A percentile compares a stretch with the other conserved stretches of the same genome.
Conservation (phyloP, 371 early-diverging fungal species). For the Dinochytrium kinnereticum region DNA sequence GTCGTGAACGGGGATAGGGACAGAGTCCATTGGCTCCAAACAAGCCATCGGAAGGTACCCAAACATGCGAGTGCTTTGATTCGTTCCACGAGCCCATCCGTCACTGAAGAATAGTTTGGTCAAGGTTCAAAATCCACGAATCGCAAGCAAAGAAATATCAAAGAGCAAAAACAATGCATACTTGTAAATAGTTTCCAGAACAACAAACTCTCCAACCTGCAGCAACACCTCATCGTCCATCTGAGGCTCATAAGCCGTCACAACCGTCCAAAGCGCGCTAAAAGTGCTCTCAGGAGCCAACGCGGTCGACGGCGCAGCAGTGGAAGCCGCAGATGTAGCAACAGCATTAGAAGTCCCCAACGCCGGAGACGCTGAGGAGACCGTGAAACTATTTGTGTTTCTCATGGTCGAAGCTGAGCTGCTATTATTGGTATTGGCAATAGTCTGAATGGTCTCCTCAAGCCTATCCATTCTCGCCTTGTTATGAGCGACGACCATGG, state of each 20-base stretch:
- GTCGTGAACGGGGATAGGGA: constrained; percentile 3
- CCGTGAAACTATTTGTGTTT: background rate
- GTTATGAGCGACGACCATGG: background rate
- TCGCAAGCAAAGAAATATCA: background rate
- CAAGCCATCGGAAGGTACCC: constrained; percentile 22
- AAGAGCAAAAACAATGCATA: background rate
- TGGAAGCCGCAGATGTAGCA: background rate
- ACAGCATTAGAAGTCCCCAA: background rate
- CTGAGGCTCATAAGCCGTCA: constrained; percentile 15
- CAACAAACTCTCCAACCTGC: constrained; percentile 13
- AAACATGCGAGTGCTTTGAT: constrained; percentile 15
- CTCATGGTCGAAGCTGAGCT: background rate
- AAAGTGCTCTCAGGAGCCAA: constrained; percentile 12
- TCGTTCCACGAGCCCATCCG: constrained; percentile 20
- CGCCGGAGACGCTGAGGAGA: background rate
- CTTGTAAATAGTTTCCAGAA: constrained; percentile 20
- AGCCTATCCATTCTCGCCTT: constrained; percentile 14
- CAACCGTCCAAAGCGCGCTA: constrained; percentile 14
- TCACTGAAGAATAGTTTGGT: background rate
- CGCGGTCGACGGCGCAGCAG: constrained; percentile 3
- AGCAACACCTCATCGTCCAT: constrained; percentile 16
- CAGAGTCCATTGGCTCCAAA: constrained; percentile 10
- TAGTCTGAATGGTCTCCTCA: background rate
- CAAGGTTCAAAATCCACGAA: no score
- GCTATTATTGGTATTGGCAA: background rate